A percentile compares a stretch with the other conserved stretches of the same genome.
phyloP scores from a whole-genome alignment of 352 stramenopile species.

The Phytophthora ramorum region DNA sequence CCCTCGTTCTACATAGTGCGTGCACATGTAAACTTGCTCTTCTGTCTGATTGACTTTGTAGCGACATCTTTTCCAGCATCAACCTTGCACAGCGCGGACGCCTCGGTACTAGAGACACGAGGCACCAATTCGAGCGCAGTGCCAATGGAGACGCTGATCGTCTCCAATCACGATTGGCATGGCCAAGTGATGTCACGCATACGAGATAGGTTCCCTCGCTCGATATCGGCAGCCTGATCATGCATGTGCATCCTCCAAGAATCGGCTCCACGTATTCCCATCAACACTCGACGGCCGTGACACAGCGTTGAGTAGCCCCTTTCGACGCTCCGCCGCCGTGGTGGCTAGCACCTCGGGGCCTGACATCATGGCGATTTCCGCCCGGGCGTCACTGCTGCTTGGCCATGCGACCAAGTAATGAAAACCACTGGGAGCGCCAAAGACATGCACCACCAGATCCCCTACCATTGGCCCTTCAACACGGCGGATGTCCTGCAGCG shows the following conservation, averaged over 20 bases:
- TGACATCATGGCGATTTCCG: conserved; percentile 41
- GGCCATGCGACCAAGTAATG: conserved; percentile 33
- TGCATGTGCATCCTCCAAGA: too few species aligned
- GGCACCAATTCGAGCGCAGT: neutral
- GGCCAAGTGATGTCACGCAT: conserved; percentile 12
- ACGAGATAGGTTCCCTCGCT: too few species aligned
- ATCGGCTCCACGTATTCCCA: neutral
- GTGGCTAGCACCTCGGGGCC: neutral
- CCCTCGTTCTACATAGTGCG: neutral
- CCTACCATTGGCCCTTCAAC: conserved; percentile 10
- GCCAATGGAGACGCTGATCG: too few species aligned
- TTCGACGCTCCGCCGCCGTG: neutral
- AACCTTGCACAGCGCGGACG: conserved; percentile 1
- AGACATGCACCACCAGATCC: conserved; percentile 32
- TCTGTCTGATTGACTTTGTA: neutral
- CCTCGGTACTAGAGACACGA: conserved; percentile 8
- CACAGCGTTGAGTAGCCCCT: too few species aligned
- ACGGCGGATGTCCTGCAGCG: neutral
- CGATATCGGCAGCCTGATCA: too few species aligned
- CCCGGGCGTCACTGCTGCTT: conserved; percentile 31
- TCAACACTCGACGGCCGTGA: too few species aligned
- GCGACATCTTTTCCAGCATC: neutral
- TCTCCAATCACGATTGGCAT: too few species aligned
- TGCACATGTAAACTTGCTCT: conserved; percentile 1
- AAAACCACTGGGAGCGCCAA: conserved; percentile 12